Conservation (phyloP, 176 grass and related monocot species). For the Hyparrhenia diplandra region DNA sequence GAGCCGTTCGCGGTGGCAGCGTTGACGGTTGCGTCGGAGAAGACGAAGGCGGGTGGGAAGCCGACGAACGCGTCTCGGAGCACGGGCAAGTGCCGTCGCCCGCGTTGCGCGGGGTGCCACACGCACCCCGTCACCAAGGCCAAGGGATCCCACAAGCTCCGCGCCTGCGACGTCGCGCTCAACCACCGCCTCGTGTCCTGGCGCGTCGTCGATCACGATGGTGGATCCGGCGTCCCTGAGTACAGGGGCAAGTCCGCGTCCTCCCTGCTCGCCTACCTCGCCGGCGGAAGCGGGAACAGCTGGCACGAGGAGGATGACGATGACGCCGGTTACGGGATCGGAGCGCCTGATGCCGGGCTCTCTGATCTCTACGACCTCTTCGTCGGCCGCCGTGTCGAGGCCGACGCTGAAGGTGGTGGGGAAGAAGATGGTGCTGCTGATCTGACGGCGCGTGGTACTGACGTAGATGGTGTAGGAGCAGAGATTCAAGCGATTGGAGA, state of each 20-base stretch:
- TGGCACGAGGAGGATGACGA: conserved; percentile 36
- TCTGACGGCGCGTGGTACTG: neutral
- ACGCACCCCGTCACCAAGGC: conserved; percentile 62
- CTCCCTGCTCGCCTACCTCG: conserved; percentile 48
- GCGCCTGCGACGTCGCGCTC: conserved; percentile 63
- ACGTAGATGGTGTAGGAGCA: neutral
- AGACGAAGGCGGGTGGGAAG: conserved; percentile 10
- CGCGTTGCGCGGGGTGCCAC: conserved; percentile 58
- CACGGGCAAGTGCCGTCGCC: conserved; percentile 59
- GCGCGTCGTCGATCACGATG: conserved; percentile 37
- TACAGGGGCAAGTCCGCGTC: conserved; percentile 58
- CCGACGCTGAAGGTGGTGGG: neutral
- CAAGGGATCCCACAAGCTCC: conserved; percentile 69
- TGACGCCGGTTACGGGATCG: neutral
- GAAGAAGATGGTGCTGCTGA: neutral
- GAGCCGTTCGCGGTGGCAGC: neutral
- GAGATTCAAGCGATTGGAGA: conserved; percentile 21
- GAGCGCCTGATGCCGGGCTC: conserved; percentile 11
- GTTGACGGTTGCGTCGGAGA: no score
- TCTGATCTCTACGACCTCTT: conserved; percentile 46
- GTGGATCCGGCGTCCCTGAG: neutral
- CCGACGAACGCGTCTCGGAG: conserved; percentile 41
- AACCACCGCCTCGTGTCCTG: conserved; percentile 81
- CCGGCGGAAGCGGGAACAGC: conserved; percentile 25
- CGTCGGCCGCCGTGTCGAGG: conserved; percentile 21